These are phyloP conservation scores for Colletotrichum magnum DNA, from an alignment of 2,329 filamentous ascomycete genomes.

Conservation along the genomic window DNA sequence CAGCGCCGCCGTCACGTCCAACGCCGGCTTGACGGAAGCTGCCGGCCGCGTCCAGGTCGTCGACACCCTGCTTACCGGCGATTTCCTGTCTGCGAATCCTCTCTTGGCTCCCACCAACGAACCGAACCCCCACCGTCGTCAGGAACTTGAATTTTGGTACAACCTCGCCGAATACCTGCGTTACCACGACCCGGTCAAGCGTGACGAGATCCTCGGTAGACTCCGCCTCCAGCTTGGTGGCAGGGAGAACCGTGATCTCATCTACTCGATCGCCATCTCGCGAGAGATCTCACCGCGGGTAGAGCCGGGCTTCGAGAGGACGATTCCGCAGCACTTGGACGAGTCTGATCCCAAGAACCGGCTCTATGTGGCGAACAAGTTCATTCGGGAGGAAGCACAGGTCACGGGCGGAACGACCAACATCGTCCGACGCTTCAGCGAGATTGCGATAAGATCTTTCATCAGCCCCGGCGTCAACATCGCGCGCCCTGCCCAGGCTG, in stretches of 20 bases:
- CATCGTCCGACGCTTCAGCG: slow-evolving; percentile 78
- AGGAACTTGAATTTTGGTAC: slow-evolving; percentile 87
- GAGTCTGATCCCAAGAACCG: slow-evolving; percentile 77
- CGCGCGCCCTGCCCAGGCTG: slow-evolving; percentile 44
- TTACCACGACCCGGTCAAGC: slow-evolving; percentile 68
- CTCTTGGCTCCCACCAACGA: slow-evolving; percentile 65
- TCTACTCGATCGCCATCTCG: slow-evolving; percentile 89
- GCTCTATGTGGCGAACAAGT: slow-evolving; percentile 78
- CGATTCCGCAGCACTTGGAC: slow-evolving; percentile 71
- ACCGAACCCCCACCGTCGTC: slow-evolving; percentile 67
- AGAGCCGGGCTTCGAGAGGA: slow-evolving; percentile 70
- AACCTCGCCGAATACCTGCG: slow-evolving; percentile 78
- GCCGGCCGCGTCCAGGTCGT: slow-evolving; percentile 81
- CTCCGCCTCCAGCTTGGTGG: slow-evolving; percentile 82
- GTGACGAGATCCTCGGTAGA: slow-evolving; percentile 75
- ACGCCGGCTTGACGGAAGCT: slow-evolving; percentile 69
- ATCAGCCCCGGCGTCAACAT: slow-evolving; percentile 67
- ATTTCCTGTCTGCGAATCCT: slow-evolving; percentile 72
- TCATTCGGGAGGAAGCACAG: slow-evolving; percentile 75
- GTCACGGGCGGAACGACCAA: slow-evolving; percentile 80
- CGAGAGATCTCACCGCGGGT: slow-evolving; percentile 80
- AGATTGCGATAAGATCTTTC: slow-evolving; percentile 75
- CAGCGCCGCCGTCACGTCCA: slow-evolving; percentile 51
- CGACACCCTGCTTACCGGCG: slow-evolving; percentile 82
- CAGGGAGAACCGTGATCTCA: slow-evolving; percentile 88